phyloP scores from a whole-genome alignment of 78 protist species.

The Dictyostelium discoideum region DNA sequence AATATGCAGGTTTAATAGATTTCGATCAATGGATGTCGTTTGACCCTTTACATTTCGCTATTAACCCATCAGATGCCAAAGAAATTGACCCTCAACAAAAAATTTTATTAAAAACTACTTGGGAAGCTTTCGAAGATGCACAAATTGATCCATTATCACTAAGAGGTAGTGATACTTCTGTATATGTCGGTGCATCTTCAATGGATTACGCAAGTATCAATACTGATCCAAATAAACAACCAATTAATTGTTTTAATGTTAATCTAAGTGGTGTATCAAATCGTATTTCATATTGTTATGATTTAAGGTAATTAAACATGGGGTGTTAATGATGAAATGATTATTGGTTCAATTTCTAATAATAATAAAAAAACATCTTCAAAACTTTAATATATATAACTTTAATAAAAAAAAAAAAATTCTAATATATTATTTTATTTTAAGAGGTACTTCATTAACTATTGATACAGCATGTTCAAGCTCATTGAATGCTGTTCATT shows the following conservation, averaged over 20 bases:
- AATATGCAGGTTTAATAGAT: constrained; percentile 28
- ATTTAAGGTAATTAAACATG: constrained; percentile 48
- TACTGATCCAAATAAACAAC: neutral
- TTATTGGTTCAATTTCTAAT: too few species aligned
- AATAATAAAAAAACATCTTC: neutral
- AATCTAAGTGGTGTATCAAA: constrained; percentile 14
- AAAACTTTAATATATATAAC: too few species aligned
- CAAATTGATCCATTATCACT: neutral
- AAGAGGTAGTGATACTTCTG: constrained; percentile 33
- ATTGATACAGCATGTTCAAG: constrained; percentile 94
- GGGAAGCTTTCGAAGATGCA: constrained; percentile 80
- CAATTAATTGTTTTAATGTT: neutral
- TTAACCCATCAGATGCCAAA: constrained; percentile 61
- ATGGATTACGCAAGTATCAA: neutral
- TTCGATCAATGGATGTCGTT: neutral
- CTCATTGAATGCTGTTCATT: constrained; percentile 84
- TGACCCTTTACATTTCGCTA: constrained; percentile 53
- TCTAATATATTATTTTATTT: too few species aligned
- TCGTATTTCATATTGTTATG: constrained; percentile 84
- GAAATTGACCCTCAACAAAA: constrained; percentile 90
- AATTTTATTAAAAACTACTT: constrained; percentile 65
- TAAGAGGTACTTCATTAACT: constrained; percentile 84
- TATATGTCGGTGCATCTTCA: constrained; percentile 26
- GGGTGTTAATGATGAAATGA: neutral
- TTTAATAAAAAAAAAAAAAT: too few species aligned